Evolutionary conservation across 148 eudicot species (phyloP).

Genomic region (Vaccinium vitisidaea): DNA sequence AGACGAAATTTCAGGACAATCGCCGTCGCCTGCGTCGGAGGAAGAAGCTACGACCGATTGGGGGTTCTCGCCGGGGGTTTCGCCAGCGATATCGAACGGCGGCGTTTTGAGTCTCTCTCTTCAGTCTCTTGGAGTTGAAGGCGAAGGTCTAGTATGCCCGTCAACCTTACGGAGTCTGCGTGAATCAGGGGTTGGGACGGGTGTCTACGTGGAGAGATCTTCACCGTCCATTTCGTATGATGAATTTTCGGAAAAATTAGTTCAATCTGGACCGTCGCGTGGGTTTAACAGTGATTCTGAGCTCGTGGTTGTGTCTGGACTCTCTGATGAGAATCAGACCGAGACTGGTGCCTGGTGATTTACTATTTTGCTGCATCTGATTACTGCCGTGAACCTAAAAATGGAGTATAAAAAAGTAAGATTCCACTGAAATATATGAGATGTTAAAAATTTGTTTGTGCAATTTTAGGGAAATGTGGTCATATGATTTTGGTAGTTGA

Average conservation of each 20-base stretch:
- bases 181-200: conserved; percentile 3
- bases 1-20: neutral
- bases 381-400: neutral
- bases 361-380: neutral
- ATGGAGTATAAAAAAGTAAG: too few relatives aligned
- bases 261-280: conserved; percentile 21
- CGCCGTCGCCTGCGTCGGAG: neutral
- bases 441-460: neutral
- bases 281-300: neutral
- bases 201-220: conserved; percentile 3
- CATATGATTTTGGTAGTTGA: neutral
- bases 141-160: conserved; percentile 23
- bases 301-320: neutral
- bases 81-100: conserved; percentile 4
- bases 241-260: neutral
- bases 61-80: neutral
- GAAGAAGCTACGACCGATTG: neutral
- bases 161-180: neutral
- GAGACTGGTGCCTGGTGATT: neutral
- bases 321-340: neutral
- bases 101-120: neutral
- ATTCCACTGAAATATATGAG: neutral
- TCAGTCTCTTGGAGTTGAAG: neutral
- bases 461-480: neutral
- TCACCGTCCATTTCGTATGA: neutral